Percentiles rank a stretch among this genome's conserved stretches.
Evolutionary conservation across 768 basidiomycete genomes (phyloP).

Genomic region (Lyophyllum shimeji): DNA sequence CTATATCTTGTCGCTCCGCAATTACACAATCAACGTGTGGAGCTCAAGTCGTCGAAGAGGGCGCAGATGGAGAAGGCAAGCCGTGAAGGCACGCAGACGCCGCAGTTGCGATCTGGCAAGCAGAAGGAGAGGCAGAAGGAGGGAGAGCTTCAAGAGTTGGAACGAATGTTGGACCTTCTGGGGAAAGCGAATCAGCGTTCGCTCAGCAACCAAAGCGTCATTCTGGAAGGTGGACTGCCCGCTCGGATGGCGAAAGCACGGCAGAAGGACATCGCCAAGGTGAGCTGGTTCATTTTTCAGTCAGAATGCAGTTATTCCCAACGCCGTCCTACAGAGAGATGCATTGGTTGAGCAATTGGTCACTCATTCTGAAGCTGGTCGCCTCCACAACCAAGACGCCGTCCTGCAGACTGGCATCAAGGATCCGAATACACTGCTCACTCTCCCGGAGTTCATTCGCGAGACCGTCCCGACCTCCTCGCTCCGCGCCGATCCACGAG

Average conservation of each 20-base stretch:
- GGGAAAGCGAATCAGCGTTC: constrained; percentile 70
- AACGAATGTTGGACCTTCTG: constrained; percentile 69
- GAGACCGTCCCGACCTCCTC: constrained; percentile 44
- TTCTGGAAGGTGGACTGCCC: constrained; percentile 62
- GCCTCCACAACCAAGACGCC: constrained; percentile 82
- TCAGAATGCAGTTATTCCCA: constrained; percentile 5
- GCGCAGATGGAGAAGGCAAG: constrained; percentile 75
- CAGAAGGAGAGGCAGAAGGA: constrained; percentile 57
- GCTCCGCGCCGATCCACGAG: constrained; percentile 36
- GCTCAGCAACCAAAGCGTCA: constrained; percentile 67
- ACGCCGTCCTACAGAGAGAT: constrained; percentile 48
- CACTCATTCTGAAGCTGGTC: constrained; percentile 68
- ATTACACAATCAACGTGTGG: constrained; percentile 90
- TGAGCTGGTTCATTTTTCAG: constrained; percentile 24
- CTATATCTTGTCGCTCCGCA: constrained; percentile 86
- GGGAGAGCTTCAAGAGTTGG: constrained; percentile 55
- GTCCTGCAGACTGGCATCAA: constrained; percentile 43
- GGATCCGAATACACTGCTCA: constrained; percentile 53
- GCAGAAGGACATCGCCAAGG: constrained; percentile 64
- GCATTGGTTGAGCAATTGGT: constrained; percentile 76
- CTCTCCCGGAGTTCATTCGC: constrained; percentile 63
- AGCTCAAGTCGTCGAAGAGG: constrained; percentile 70
- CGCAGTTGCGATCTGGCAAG: constrained; percentile 26
- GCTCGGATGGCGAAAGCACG: constrained; percentile 53
- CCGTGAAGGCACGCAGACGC: constrained; percentile 32